Evolutionary conservation across 192 early-diverging fungal species (phyloP), one percentile per base, ranked within the genome.

Genomic region (Coemansia sp.): DNA sequence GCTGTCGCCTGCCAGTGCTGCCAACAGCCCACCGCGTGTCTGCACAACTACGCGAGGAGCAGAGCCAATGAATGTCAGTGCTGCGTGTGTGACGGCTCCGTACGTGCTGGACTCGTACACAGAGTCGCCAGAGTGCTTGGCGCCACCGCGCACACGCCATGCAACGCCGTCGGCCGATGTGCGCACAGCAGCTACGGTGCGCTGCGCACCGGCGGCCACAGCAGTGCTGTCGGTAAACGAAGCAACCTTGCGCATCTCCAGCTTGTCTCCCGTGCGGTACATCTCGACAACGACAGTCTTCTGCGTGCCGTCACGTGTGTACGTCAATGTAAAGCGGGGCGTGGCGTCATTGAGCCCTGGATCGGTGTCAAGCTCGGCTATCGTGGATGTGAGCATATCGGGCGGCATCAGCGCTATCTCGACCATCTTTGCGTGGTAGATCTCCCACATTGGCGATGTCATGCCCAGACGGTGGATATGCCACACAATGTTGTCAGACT

Each of bases 21-120:
- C 55, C 77, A 83, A 15, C 73, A 89, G 22, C 0, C 87, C 88
- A 58, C 87, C 86, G 25, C 65, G 59, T n/a, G 87, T 88, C n/a
- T 84, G 74, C 6, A 86, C 69, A 24, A 86, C 75, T 24, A 86
- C 62, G 32, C 80, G 84, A 27, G 71, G 58, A 24, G 37, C 35
- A 19, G 9, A 51, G 12, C 60, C 62, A 39, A 66, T 63, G 10
- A 27, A 47, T 8, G 39, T 53, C 39, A 71, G 54, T 48, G 60
- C 19, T 0, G 68, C 60, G 12, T 63, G 58, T 21, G 66, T 45
- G 0, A 78, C 57, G 22, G 81, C 72, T 7, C 84, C 83, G 52
- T 76, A 78, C 39, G 62, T 69, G 51, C 38, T 67, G 2, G 64
- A 29, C 24, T 78, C 73, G 49, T 84, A 83, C n/a, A 51, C 58